Percentiles rank a stretch among this genome's conserved stretches.
These are phyloP conservation scores for Hypoxylon sp. DNA, from an alignment of 2,329 filamentous ascomycete genomes.

Conservation along the genomic window DNA sequence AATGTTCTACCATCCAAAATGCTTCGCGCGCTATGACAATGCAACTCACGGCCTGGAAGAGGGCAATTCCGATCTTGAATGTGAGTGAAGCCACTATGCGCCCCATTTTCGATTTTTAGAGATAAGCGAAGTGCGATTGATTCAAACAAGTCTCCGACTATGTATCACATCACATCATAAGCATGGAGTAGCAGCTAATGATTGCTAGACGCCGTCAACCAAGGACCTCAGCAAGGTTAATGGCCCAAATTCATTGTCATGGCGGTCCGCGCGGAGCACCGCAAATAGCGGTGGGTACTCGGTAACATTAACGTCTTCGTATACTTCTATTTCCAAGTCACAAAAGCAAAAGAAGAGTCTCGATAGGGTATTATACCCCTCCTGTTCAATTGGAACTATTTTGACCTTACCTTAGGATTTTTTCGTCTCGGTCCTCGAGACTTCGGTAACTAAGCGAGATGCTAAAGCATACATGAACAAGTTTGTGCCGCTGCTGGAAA, in stretches of 20 bases:
- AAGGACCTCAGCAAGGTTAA: slow-evolving; percentile 48
- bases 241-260: slow-evolving; percentile 48
- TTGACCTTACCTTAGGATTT: slow-evolving; percentile 73
- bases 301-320: slow-evolving; percentile 52
- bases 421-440: slow-evolving; percentile 87
- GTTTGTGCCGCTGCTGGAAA: slow-evolving; percentile 68
- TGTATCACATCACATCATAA: neutral
- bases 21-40: slow-evolving; percentile 57
- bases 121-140: slow-evolving; percentile 1
- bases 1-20: slow-evolving; percentile 40
- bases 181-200: slow-evolving; percentile 27
- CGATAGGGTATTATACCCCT: slow-evolving; percentile 61
- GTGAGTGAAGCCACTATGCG: slow-evolving; percentile 49
- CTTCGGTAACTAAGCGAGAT: slow-evolving; percentile 92
- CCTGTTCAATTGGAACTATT: slow-evolving; percentile 14
- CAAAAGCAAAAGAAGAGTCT: slow-evolving; percentile 64
- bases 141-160: neutral
- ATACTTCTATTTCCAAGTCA: slow-evolving; percentile 60
- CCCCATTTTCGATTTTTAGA: neutral
- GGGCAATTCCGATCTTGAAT: slow-evolving; percentile 56
- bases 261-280: slow-evolving; percentile 44
- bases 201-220: slow-evolving; percentile 47
- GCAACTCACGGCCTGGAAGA: slow-evolving; percentile 59
- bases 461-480: slow-evolving; percentile 92
- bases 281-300: slow-evolving; percentile 51